Percentiles rank a stretch among this genome's conserved stretches.
phyloP scores from a whole-genome alignment of 805 yeast genomes.

The Metschnikowia cerradonensis region DNA sequence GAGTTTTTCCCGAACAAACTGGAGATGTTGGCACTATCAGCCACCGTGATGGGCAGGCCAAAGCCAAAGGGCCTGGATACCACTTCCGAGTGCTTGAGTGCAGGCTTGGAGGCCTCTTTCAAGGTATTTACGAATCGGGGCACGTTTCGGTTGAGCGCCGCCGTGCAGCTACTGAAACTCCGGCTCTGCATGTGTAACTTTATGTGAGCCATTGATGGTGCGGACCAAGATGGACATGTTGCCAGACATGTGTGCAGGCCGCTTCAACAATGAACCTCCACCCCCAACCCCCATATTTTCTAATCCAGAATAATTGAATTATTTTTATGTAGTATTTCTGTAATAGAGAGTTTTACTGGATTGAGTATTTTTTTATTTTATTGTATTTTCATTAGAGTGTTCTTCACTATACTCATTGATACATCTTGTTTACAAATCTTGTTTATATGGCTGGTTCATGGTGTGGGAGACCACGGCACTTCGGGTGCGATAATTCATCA shows the following conservation, averaged over 20 bases:
- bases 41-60: constrained; percentile 18
- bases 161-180: constrained; percentile 8
- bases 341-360: too few species aligned
- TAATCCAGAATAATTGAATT: too few species aligned
- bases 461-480: too few species aligned
- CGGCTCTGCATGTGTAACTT: constrained; percentile 4
- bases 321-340: too few species aligned
- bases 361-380: too few species aligned
- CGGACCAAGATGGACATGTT: background rate
- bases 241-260: background rate
- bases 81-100: constrained; percentile 28
- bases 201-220: background rate
- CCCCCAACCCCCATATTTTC: too few species aligned
- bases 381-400: too few species aligned
- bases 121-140: constrained; percentile 38
- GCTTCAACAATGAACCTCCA: background rate
- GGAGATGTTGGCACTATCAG: constrained; percentile 12
- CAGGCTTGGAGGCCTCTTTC: constrained; percentile 36
- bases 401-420: too few species aligned
- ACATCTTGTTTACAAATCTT: too few species aligned
- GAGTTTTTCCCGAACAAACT: constrained; percentile 33
- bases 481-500: too few species aligned
- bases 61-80: constrained; percentile 40
- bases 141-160: constrained; percentile 12
- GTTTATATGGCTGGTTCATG: too few species aligned